A percentile compares a stretch with the other conserved stretches of the same genome.
These are phyloP conservation scores for Suillus ampliporus DNA, from an alignment of 768 basidiomycete species.

Conservation along the genomic window DNA sequence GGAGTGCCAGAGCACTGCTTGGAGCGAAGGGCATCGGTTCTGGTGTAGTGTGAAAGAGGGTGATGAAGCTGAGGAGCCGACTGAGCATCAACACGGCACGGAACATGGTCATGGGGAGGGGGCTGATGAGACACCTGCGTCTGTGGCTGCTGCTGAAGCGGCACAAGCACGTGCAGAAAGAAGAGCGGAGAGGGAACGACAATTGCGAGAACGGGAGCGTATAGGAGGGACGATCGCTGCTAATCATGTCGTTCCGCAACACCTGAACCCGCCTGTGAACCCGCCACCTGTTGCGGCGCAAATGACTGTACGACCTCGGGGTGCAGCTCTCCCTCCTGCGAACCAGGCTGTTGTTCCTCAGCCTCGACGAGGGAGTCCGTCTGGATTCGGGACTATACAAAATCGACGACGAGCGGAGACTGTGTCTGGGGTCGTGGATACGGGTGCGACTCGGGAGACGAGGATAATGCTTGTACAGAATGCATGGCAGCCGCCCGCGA, in stretches of 20 bases:
- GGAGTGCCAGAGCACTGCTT: slow-evolving; percentile 94
- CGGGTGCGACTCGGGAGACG: slow-evolving; percentile 18
- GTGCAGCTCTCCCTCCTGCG: slow-evolving; percentile 32
- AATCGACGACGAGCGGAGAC: slow-evolving; percentile 41
- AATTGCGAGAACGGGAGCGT: slow-evolving; percentile 31
- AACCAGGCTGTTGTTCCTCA: slow-evolving; percentile 24
- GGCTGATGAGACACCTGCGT: not conserved
- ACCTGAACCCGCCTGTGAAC: slow-evolving; percentile 15
- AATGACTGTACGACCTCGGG: slow-evolving; percentile 30
- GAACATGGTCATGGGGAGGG: not conserved
- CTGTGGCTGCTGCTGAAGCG: slow-evolving; percentile 15
- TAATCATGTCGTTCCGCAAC: slow-evolving; percentile 17
- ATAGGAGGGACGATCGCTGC: slow-evolving; percentile 20
- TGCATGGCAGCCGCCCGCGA: not conserved
- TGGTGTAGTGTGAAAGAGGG: slow-evolving; percentile 81
- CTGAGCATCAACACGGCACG: slow-evolving; percentile 29
- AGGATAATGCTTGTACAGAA: slow-evolving; percentile 5
- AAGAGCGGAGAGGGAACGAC: slow-evolving; percentile 44
- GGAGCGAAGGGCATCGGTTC: slow-evolving; percentile 95
- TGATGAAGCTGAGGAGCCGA: slow-evolving; percentile 45
- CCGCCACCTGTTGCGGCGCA: slow-evolving; percentile 26
- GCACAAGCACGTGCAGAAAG: slow-evolving; percentile 37
- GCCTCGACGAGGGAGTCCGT: slow-evolving; percentile 10
- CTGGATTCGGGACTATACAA: slow-evolving; percentile 15
- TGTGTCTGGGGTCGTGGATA: slow-evolving; percentile 36